Evolutionary conservation across 352 stramenopile genomes (phyloP), one percentile per base, ranked within the genome.

Genomic region (Phytophthora boehmeriae): DNA sequence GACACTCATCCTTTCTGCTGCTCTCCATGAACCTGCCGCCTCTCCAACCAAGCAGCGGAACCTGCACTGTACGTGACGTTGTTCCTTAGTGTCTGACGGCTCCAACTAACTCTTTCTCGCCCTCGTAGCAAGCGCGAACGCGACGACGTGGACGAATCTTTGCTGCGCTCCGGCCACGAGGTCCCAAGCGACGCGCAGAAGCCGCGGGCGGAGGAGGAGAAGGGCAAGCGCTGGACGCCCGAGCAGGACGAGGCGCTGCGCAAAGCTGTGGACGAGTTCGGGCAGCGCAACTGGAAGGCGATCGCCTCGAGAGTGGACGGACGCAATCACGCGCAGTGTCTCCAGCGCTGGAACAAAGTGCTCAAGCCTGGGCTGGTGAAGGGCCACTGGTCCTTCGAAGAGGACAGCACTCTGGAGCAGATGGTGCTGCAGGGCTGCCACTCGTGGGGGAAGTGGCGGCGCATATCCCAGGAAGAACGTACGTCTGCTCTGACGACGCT

Each of bases 311-410:
- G 76, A 8, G 82, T 93, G 19, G 62, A 71, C 14, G 73, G 75
- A 14, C 75, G 84, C 28, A 86, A 89, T 48, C 82, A 92, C 48
- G 76, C 83, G 41, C 84, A 93, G 49, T 93, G 84, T 56, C 64
- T 92, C 14, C 84, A 93, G 59, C 82, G 83, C 41, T 93, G 84
- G 84, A 89, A 87, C 46, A 93, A 95, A 46, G 84, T 98, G 35
- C 78, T 98, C 3, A 92, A 94, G 61, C 92, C 93, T 8, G 93
- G 92, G 27, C 74, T 98, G 0, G 83, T 94, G 34, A 98, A 98
- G 56, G 92, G 91, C 28, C 89, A 92, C 25, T 98, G 93, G 93
- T 92, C 81, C n/a, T 84, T 90, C 51, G 87, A 97, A 39, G 93
- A 98, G 63, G 93, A 98, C 73, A 78, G 69, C 49, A 90, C 95